A percentile compares a stretch with the other conserved stretches of the same genome.
phyloP scores from a whole-genome alignment of 257 asterid species.

The Nemophila menziesii region DNA sequence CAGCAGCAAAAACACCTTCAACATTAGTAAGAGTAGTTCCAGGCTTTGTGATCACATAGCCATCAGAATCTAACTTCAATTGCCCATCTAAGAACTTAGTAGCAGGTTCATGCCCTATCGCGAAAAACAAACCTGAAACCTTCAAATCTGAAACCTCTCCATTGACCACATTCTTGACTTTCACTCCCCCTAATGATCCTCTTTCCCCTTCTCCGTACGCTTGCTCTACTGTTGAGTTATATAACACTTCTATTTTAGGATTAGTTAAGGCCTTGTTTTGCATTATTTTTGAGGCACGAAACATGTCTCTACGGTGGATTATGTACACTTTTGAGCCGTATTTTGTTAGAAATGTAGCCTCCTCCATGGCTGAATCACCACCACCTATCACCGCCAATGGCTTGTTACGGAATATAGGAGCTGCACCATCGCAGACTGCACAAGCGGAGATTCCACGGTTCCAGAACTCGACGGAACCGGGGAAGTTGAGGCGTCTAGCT shows the following conservation, averaged over 20 bases:
- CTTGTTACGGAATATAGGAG: constrained; percentile 74
- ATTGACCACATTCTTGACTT: constrained; percentile 55
- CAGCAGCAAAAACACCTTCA: constrained; percentile 94
- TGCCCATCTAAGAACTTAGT: constrained; percentile 83
- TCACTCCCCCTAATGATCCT: constrained; percentile 48
- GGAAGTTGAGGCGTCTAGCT: constrained; percentile 56
- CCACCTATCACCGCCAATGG: constrained; percentile 93
- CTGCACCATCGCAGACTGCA: constrained; percentile 96
- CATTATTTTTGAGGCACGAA: constrained; percentile 94
- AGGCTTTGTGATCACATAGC: constrained; percentile 64
- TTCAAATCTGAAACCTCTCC: constrained; percentile 55
- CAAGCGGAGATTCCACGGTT: constrained; percentile 93
- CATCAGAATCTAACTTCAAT: constrained; percentile 81
- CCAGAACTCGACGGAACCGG: constrained; percentile 75
- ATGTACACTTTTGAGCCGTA: constrained; percentile 87
- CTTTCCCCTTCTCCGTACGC: constrained; percentile 56
- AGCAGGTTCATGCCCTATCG: constrained; percentile 95
- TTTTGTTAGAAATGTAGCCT: constrained; percentile 76
- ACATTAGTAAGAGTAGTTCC: constrained; percentile 78
- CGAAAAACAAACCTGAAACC: constrained; percentile 79
- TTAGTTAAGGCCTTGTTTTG: constrained; percentile 57
- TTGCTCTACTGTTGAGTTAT: constrained; percentile 70
- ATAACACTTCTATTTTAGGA: constrained; percentile 68
- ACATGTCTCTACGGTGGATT: constrained; percentile 68
- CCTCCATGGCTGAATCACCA: constrained; percentile 99